Evolutionary conservation across 2,329 filamentous ascomycete genomes (phyloP), one percentile per base, ranked within the genome.

Genomic region (Aspergillus thermomutatus): DNA sequence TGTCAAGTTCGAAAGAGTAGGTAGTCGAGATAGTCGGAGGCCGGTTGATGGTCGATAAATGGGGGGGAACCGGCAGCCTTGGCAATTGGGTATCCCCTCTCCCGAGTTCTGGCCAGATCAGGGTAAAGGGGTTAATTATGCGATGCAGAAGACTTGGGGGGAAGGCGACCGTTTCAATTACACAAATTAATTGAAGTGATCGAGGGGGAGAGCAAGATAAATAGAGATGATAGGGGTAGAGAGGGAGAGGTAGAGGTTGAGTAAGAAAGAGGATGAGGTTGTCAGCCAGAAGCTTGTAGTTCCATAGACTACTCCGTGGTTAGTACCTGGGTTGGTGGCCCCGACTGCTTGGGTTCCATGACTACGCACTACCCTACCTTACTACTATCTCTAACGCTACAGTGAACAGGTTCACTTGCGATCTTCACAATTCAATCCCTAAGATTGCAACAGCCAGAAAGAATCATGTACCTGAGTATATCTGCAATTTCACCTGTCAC

Each of bases 11-110:
- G 14, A 27, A 52, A 50, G n/a, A 26, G 40, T 49, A 47, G 40
- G 17, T 43, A 46, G 26, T 26, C 43, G 23, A 56, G 60, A 57
- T 56, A 50, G 53, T 60, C 50, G 52, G 49, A 55, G 54, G 48
- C 52, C 45, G 37, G 50, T 46, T 49, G 56, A 60, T 58, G 58
- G 49, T 63, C 50, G 56, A 53, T 61, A 56, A 60, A 28, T 60
- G 43, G 59, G 60, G 62, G 49, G 49, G n/a, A 51, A 41, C 31
- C 49, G 31, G 37, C 21, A 51, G 49, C 31, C 52, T 54, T 54
- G 52, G 52, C 52, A 43, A 43, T 54, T 54, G 48, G 23, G 52
- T 46, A 53, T 43, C 23, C 43, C 43, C 43, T 23, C 21, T 25
- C 21, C 43, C 43, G 23, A 46, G 40, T 46, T 46, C 43, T 46